Conservation (phyloP, 768 basidiomycete species). For the Trametes sanguinea region DNA sequence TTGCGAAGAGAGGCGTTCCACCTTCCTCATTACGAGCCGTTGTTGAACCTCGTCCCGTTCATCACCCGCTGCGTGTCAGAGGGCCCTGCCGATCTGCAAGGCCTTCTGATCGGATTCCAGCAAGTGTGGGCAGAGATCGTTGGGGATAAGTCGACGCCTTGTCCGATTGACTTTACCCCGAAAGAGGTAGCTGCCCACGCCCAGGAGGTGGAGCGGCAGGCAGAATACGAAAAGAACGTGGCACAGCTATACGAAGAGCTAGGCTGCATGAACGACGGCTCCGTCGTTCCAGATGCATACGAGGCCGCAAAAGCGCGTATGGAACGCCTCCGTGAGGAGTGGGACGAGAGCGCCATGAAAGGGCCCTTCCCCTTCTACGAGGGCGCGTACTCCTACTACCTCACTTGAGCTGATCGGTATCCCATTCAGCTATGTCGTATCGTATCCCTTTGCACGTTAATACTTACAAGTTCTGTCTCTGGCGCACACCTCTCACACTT, state of each 20-base stretch:
- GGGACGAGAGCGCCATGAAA: constrained; percentile 13
- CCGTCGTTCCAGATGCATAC: not conserved
- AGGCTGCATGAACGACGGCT: not conserved
- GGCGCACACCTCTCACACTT: too few species aligned
- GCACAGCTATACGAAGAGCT: not conserved
- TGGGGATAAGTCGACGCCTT: not conserved
- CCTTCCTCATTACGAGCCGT: not conserved
- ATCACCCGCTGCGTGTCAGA: constrained; percentile 13
- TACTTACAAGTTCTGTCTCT: too few species aligned
- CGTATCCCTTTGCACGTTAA: too few species aligned
- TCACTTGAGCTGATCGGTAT: not conserved
- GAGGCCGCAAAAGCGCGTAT: not conserved
- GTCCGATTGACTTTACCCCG: constrained; percentile 7
- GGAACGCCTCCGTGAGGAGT: not conserved
- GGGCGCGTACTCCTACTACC: not conserved
- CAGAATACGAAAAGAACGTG: not conserved
- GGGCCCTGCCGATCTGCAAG: not conserved
- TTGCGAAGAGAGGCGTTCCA: not conserved
- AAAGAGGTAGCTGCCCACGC: constrained; percentile 2
- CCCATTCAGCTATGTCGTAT: too few species aligned
- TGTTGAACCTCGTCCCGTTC: not conserved
- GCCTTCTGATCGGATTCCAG: not conserved
- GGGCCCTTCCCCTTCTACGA: constrained; percentile 12
- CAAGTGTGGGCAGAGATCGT: not conserved
- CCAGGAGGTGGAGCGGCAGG: not conserved